Percentiles rank a stretch among this genome's conserved stretches.
Evolutionary conservation across 2,329 filamentous ascomycete species (phyloP).

Genomic region (Trichophyton schoenleinii): DNA sequence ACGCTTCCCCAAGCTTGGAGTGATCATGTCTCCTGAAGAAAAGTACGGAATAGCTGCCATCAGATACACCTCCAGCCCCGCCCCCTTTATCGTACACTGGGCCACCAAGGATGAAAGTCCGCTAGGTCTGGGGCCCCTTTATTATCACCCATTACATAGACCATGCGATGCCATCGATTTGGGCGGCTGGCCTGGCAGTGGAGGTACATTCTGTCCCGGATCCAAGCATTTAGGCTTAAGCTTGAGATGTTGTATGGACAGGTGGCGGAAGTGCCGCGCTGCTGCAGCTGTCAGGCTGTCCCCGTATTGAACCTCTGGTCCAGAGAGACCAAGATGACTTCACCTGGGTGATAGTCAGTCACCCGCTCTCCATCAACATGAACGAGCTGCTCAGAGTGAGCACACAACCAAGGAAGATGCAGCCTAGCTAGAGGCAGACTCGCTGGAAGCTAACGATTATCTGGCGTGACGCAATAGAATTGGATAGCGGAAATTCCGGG

Average conservation of each 20-base stretch:
- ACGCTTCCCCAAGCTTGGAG: constrained; percentile 16
- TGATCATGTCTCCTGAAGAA: constrained; percentile 17
- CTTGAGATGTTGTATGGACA: constrained; percentile 29
- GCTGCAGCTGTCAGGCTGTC: constrained; percentile 26
- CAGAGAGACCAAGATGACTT: constrained; percentile 15
- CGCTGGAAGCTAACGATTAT: constrained; percentile 12
- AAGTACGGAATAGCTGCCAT: constrained; percentile 16
- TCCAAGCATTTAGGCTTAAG: constrained; percentile 15
- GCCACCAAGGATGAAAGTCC: constrained; percentile 14
- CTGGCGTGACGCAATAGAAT: constrained; percentile 13
- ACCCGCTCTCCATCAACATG: constrained; percentile 34
- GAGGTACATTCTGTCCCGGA: constrained; percentile 23
- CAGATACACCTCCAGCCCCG: constrained; percentile 14
- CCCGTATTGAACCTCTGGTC: constrained; percentile 29
- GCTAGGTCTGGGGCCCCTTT: constrained; percentile 22
- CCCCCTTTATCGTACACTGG: constrained; percentile 12
- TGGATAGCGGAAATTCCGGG: constrained; percentile 17
- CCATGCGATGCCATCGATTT: constrained; percentile 14
- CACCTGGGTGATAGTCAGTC: constrained; percentile 19
- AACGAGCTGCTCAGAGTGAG: constrained; percentile 25
- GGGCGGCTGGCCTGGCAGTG: constrained; percentile 16
- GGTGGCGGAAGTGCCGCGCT: constrained; percentile 30
- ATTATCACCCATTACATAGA: constrained; percentile 26
- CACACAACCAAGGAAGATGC: constrained; percentile 8
- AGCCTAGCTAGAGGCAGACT: constrained; percentile 6